Evolutionary conservation across 768 basidiomycete genomes (phyloP).

Genomic region (Dioszegia aurantiaca): DNA sequence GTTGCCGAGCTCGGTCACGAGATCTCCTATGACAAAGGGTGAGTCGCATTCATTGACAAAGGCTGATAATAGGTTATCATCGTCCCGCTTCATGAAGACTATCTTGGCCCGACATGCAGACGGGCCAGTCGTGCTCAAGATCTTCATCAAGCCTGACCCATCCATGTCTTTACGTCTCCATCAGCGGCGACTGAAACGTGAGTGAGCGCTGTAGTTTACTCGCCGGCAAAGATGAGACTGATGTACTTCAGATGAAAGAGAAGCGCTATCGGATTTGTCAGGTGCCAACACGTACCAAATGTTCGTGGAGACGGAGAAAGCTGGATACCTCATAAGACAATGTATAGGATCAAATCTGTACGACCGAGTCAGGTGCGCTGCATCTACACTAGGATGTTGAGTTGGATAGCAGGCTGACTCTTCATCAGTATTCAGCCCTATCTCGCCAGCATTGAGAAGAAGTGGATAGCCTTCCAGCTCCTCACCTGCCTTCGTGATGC

Average conservation of each 20-base stretch:
- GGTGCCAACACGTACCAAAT: conserved; percentile 86
- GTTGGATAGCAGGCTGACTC: conserved; percentile 10
- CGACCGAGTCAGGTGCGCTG: conserved; percentile 82
- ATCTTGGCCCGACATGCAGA: conserved; percentile 81
- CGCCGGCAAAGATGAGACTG: not conserved
- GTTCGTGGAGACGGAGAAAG: conserved; percentile 91
- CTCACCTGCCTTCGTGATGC: conserved; percentile 79
- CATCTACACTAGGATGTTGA: not conserved
- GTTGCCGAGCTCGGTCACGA: conserved; percentile 83
- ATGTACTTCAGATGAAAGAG: conserved; percentile 67
- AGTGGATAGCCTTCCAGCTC: conserved; percentile 95
- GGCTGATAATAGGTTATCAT: conserved; percentile 59
- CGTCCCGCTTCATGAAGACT: conserved; percentile 74
- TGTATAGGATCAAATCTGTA: conserved; percentile 93
- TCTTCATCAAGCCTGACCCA: conserved; percentile 93
- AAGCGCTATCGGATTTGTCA: conserved; percentile 74
- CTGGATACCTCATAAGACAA: conserved; percentile 89
- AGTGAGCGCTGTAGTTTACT: not conserved
- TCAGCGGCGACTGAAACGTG: conserved; percentile 71
- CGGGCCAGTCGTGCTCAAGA: conserved; percentile 83
- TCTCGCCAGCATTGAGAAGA: conserved; percentile 85
- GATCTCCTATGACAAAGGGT: conserved; percentile 90
- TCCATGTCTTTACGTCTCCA: conserved; percentile 72
- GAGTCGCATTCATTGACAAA: conserved; percentile 25
- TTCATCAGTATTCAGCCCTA: conserved; percentile 86